These are phyloP conservation scores for Inonotus hispidus DNA, from an alignment of 1,284 basidiomycete species.

Conservation along the genomic window DNA sequence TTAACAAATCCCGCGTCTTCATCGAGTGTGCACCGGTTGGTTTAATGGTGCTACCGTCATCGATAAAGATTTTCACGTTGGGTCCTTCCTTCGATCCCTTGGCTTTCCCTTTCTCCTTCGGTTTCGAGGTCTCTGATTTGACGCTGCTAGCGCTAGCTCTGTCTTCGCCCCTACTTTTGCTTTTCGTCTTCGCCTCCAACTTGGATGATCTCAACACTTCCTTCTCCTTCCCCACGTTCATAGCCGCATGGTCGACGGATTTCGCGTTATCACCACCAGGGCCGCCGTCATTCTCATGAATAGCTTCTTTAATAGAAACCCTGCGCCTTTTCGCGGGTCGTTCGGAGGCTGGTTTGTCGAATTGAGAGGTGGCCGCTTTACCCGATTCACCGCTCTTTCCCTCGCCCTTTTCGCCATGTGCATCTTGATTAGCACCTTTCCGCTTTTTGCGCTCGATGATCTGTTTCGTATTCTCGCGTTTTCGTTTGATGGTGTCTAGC, in stretches of 20 bases:
- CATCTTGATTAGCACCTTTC: background rate
- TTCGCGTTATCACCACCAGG: background rate
- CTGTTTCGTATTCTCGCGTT: slow-evolving; percentile 34
- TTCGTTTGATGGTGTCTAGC: slow-evolving; percentile 33
- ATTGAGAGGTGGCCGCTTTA: slow-evolving; percentile 17
- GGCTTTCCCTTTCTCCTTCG: background rate
- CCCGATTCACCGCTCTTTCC: background rate
- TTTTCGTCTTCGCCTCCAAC: background rate
- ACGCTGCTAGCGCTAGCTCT: background rate
- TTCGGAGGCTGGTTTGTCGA: slow-evolving; percentile 10
- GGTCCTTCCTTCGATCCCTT: background rate
- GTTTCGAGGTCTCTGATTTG: background rate
- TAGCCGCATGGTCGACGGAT: background rate
- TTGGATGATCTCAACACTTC: background rate
- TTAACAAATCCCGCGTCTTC: background rate
- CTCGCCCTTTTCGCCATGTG: slow-evolving; percentile 9
- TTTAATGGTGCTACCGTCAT: background rate
- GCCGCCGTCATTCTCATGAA: background rate
- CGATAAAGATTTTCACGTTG: background rate
- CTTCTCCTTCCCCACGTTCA: background rate
- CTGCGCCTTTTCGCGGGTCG: slow-evolving; percentile 29
- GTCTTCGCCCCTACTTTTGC: background rate
- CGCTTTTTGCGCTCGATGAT: slow-evolving; percentile 21
- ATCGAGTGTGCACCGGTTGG: background rate
- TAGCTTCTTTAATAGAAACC: slow-evolving; percentile 9